Evolutionary conservation across 805 yeast species (phyloP).

Genomic region (Ogataea pilisensis): DNA sequence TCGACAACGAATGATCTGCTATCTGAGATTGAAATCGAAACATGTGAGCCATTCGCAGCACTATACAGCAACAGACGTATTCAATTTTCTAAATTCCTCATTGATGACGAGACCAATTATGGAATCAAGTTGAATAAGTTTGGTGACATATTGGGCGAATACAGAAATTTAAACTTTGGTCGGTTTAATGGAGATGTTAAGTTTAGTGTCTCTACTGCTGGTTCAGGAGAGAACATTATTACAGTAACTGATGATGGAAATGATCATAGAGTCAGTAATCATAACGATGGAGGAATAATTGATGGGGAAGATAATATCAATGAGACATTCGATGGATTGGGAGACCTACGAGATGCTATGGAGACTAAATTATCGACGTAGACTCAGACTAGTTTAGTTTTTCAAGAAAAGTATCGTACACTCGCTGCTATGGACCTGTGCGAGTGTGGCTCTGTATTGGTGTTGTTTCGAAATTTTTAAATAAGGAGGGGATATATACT

Average conservation of each 20-base stretch:
- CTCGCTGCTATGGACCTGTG: no score
- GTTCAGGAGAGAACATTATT: background rate
- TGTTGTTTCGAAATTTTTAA: no score
- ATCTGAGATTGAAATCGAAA: slow-evolving; percentile 54
- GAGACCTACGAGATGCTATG: background rate
- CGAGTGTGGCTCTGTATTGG: no score
- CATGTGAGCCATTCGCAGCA: slow-evolving; percentile 36
- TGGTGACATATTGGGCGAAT: slow-evolving; percentile 11
- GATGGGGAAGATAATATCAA: background rate
- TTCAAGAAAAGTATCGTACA: background rate
- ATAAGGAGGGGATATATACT: no score
- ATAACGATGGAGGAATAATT: background rate
- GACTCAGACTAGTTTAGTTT: background rate
- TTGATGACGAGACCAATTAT: background rate
- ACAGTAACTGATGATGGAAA: background rate
- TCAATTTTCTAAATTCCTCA: slow-evolving; percentile 18
- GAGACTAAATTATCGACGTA: background rate
- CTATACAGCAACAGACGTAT: slow-evolving; percentile 22
- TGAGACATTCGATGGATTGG: background rate
- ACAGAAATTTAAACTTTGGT: slow-evolving; percentile 16
- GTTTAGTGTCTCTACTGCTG: slow-evolving; percentile 3
- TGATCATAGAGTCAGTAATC: background rate
- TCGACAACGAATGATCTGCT: slow-evolving; percentile 33
- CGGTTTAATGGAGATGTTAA: slow-evolving; percentile 16
- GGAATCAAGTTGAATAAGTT: slow-evolving; percentile 11